Evolutionary conservation across 129 eudicot species (phyloP), one percentile per base, ranked within the genome.

Genomic region (Sambucus nigra): DNA sequence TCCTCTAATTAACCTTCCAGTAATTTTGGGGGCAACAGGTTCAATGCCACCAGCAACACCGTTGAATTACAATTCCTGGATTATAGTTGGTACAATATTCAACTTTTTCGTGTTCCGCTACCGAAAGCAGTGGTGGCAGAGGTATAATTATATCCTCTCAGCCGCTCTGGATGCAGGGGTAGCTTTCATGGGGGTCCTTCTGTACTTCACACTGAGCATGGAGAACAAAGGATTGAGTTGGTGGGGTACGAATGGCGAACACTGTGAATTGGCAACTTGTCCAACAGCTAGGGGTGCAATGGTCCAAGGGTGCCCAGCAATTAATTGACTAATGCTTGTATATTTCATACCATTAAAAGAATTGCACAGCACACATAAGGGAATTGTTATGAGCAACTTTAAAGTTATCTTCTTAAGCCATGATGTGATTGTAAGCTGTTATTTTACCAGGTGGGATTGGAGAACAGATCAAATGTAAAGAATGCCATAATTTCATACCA

Each of bases 141-240:
- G 92, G 77, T 88, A 88, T 42, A 88, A 88, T 57, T 88, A 84
- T 53, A 64, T 88, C 24, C 78, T 88, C 23, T 89, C 97, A 47
- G 97, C 97, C 5, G 97, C 95, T 18, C 55, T 89, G 55, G 97
- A 89, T 69, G 95, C 97, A 16, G 97, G 97, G 54, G 93, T 81
- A 40, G 95, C 97, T 47, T 81, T 89, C 78, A 89, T 89, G 97
- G 92, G 78, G 22, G 88, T 89, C 26, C 62, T 69, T 55, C 68
- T 89, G 40, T 84, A 78, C 69, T 84, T 88, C 72, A 61, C 85
- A 4, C 20, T 89, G 50, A 70, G 83, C 26, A 49, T 78, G 59
- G 85, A 81, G 71, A 64, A 71, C 2, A 69, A 35, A 44, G 70
- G 42, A 14, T 50, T 89, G 68, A 51, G 18, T 55, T 89, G 97